Conservation (phyloP, 176 grass and related monocot genomes). For the Lolium rigidum region DNA sequence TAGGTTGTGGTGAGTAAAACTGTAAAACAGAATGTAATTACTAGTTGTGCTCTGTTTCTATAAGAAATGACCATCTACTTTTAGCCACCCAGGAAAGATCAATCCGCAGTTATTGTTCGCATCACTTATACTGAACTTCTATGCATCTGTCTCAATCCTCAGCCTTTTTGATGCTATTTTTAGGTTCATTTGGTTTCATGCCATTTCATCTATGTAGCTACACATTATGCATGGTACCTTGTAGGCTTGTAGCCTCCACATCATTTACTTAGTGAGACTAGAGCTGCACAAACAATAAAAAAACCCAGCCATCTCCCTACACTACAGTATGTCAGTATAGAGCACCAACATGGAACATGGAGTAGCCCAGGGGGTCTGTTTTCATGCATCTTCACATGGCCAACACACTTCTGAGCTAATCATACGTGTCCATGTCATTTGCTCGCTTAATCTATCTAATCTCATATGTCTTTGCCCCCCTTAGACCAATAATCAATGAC, state of each 20-base stretch:
- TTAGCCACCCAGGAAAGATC: not conserved
- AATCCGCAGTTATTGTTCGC: not conserved
- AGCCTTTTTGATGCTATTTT: not conserved
- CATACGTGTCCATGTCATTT: conserved; percentile 42
- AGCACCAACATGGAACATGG: conserved; percentile 49
- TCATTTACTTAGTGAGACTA: conserved; percentile 37
- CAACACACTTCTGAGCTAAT: conserved; percentile 45
- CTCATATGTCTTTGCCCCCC: conserved; percentile 27
- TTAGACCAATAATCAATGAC: conserved; percentile 29
- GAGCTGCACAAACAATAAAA: conserved; percentile 42
- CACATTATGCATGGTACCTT: conserved; percentile 31
- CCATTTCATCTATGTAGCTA: not conserved
- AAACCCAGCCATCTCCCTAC: not conserved
- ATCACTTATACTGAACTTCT: not conserved
- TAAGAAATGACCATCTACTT: not conserved
- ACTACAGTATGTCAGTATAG: conserved; percentile 33
- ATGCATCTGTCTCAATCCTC: too few relatives aligned
- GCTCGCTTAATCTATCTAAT: conserved; percentile 43
- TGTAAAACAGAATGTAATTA: not conserved
- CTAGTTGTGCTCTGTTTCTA: not conserved
- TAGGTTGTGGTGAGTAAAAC: not conserved
- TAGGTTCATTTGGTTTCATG: conserved; percentile 13
- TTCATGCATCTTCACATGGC: conserved; percentile 52
- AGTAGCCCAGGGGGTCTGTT: not conserved
- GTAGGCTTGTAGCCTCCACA: not conserved